These are phyloP conservation scores for Talaromyces stipitatus DNA, from an alignment of 495 filamentous ascomycete species.

Conservation along the genomic window DNA sequence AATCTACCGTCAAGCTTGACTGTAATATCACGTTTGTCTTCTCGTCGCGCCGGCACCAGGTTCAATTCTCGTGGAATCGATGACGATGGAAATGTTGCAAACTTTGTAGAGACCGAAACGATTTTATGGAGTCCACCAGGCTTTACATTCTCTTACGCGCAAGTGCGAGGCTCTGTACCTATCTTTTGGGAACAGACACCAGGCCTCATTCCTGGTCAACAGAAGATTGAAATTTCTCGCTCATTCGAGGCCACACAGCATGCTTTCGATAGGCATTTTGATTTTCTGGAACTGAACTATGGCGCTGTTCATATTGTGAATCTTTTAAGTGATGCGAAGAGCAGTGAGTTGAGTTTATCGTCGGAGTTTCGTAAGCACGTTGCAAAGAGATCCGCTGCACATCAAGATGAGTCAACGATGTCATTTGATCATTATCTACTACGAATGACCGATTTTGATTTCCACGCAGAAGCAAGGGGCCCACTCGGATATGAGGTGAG, in stretches of 20 bases:
- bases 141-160: constrained; percentile 86
- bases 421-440: constrained; percentile 61
- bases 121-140: constrained; percentile 63
- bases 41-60: constrained; percentile 82
- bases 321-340: constrained; percentile 78
- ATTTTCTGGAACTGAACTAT: constrained; percentile 71
- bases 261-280: constrained; percentile 92
- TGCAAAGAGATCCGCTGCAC: constrained; percentile 54
- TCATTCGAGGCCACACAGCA: constrained; percentile 88
- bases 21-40: constrained; percentile 85
- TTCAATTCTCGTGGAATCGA: constrained; percentile 97
- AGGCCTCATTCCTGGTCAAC: constrained; percentile 82
- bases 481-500: constrained; percentile 84
- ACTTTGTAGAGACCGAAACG: constrained; percentile 71
- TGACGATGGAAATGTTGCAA: constrained; percentile 94
- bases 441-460: constrained; percentile 80
- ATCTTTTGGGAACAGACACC: constrained; percentile 95
- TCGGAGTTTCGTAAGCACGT: constrained; percentile 71
- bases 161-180: constrained; percentile 85
- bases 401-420: constrained; percentile 26
- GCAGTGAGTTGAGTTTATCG: constrained; percentile 75
- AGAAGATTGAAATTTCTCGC: constrained; percentile 87
- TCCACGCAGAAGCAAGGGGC: constrained; percentile 87
- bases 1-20: constrained; percentile 80
- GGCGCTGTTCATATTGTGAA: constrained; percentile 89